Evolutionary conservation across 2,329 filamentous ascomycete species (phyloP), one percentile per base, ranked within the genome.

Genomic region (Purpureocillium lavendulum): DNA sequence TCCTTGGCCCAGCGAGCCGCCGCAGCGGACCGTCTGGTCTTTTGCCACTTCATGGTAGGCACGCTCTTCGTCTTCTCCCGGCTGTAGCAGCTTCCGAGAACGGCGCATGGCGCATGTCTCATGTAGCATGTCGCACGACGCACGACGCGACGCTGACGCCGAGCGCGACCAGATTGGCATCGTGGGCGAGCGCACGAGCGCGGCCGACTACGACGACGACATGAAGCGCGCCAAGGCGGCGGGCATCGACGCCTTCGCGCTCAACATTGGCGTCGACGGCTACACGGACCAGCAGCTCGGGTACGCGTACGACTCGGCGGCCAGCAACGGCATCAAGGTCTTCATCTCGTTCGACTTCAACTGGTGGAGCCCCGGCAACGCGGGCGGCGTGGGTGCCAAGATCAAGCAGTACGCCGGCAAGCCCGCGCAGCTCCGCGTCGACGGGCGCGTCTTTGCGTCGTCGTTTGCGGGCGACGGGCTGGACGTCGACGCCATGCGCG

Each of bases 341-440:
- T 74, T 76, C 40, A 65, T 77, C 45, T 75, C 71, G 1, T 77
- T 76, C 44, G 73, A 76, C 56, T 75, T 73, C 51, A 71, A 72
- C 56, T 67, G 66, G 64, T 70, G 61, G 55, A 49, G 50, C 9
- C 38, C 41, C 7, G 42, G 49, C 10, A 53, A 69, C 32, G 61
- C 62, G 2, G 54, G 52, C 7, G 57, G 54, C 11, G 63, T 70
- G 14, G 70, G 68, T 2, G 49, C 56, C 33, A 69, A 67, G 49
- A 60, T 75, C 40, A 62, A 60, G 11, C 54, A 67, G 41, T 76
- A 71, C 41, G 64, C 58, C 3, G 51, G 49, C 15, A 53, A 55
- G 2, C 52, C 65, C 0, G 69, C 64, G 1, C 70, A 77, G 48
- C 67, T 75, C 30, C 60, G 57, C 35, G 64, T 74, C 30, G 65